Percentiles rank a stretch among this genome's conserved stretches.
Conservation (phyloP, 192 early-diverging fungal genomes). For the Podila epigama region DNA sequence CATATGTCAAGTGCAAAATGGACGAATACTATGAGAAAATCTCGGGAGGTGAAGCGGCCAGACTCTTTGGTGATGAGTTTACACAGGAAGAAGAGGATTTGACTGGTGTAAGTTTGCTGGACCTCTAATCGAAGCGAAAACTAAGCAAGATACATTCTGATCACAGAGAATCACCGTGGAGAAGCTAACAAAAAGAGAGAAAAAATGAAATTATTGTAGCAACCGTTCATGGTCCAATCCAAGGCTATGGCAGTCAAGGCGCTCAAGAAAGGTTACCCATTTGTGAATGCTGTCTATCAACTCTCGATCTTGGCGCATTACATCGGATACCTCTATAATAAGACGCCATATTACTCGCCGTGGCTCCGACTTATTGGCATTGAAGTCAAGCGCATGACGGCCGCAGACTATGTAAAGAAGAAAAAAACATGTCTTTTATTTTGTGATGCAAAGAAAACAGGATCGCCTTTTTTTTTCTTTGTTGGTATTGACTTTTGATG, state of each 20-base stretch:
- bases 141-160: slow-evolving; percentile 19
- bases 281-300: slow-evolving; percentile 73
- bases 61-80: slow-evolving; percentile 69
- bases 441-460: background rate
- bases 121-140: background rate
- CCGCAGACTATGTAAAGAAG: slow-evolving; percentile 85
- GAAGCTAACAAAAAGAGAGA: background rate
- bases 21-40: slow-evolving; percentile 77
- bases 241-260: slow-evolving; percentile 25
- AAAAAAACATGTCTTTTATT: background rate
- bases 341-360: slow-evolving; percentile 83
- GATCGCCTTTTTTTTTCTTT: background rate
- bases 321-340: slow-evolving; percentile 85
- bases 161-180: background rate
- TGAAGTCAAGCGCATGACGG: slow-evolving; percentile 79
- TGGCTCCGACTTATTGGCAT: slow-evolving; percentile 84
- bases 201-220: slow-evolving; percentile 10
- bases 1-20: slow-evolving; percentile 77
- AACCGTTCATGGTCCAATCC: slow-evolving; percentile 19
- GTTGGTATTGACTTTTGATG: background rate
- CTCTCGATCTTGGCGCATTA: slow-evolving; percentile 71
- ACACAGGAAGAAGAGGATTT: slow-evolving; percentile 50
- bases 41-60: slow-evolving; percentile 66
- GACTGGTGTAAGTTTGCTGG: slow-evolving; percentile 17
- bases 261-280: slow-evolving; percentile 71